These are phyloP conservation scores for Didymella pomorum DNA, from an alignment of 2,329 filamentous ascomycete genomes.

Conservation along the genomic window DNA sequence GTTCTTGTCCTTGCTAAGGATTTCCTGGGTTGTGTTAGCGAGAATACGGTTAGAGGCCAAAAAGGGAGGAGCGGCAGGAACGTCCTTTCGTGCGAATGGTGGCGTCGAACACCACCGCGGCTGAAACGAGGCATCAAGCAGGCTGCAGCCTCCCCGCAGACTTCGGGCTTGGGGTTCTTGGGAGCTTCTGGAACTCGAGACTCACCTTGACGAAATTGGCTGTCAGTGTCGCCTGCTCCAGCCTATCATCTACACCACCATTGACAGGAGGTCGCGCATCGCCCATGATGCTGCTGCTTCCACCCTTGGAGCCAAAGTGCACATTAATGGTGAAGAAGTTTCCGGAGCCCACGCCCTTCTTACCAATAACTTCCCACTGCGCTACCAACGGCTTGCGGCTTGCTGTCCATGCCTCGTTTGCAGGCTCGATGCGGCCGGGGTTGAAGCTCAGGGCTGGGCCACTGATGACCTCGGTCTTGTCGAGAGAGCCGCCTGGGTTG, in stretches of 20 bases:
- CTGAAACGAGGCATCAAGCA: conserved; percentile 17
- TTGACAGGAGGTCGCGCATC: conserved; percentile 73
- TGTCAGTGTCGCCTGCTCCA: conserved; percentile 65
- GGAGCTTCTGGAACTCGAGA: conserved; percentile 6
- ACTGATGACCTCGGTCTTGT: conserved; percentile 66
- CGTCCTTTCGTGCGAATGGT: conserved; percentile 26
- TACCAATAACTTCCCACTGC: conserved; percentile 67
- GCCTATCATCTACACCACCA: conserved; percentile 65
- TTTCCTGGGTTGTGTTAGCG: conserved; percentile 47
- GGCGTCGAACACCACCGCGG: conserved; percentile 25
- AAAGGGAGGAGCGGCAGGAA: neutral
- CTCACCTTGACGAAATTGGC: conserved; percentile 53
- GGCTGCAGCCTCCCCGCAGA: conserved; percentile 28
- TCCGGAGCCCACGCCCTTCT: conserved; percentile 52
- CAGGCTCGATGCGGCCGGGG: conserved; percentile 72
- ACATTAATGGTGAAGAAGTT: conserved; percentile 75
- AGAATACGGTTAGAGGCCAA: neutral
- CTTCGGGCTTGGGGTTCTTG: conserved; percentile 15
- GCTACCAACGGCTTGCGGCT: conserved; percentile 74
- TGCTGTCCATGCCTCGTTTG: conserved; percentile 65
- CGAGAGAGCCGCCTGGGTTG: conserved; percentile 63
- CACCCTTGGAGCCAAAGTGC: conserved; percentile 72
- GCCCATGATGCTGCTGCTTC: conserved; percentile 69
- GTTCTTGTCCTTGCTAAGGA: conserved; percentile 64
- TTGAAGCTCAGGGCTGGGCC: conserved; percentile 70